These are phyloP conservation scores for Fusarium denticulatum DNA, from an alignment of 2,329 filamentous ascomycete species.

Conservation along the genomic window DNA sequence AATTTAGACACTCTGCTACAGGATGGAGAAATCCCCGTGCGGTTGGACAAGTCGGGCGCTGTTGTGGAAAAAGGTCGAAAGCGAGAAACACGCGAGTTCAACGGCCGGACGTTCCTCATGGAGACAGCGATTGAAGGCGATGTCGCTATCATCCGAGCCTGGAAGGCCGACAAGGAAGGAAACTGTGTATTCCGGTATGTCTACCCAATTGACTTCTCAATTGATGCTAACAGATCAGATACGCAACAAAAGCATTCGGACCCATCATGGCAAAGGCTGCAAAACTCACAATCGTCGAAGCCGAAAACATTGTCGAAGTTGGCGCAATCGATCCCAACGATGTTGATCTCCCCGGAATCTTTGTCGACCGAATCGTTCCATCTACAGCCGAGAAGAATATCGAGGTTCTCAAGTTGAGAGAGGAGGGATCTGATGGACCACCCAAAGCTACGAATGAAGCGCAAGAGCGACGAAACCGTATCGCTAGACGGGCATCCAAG, in stretches of 20 bases:
- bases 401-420: conserved; percentile 72
- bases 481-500: conserved; percentile 79
- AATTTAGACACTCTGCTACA: conserved; percentile 69
- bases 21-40: conserved; percentile 73
- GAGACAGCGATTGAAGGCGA: conserved; percentile 80
- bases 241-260: conserved; percentile 80
- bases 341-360: conserved; percentile 84
- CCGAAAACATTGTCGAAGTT: conserved; percentile 81
- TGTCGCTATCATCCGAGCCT: conserved; percentile 79
- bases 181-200: conserved; percentile 79
- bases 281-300: conserved; percentile 81
- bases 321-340: conserved; percentile 78
- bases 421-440: conserved; percentile 51
- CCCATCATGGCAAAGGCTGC: conserved; percentile 85
- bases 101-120: conserved; percentile 78
- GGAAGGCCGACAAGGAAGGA: conserved; percentile 79
- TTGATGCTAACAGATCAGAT: conserved; percentile 49
- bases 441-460: conserved; percentile 57
- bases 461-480: conserved; percentile 71
- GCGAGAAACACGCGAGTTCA: conserved; percentile 77
- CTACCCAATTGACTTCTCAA: neutral
- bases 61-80: conserved; percentile 72
- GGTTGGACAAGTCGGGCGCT: conserved; percentile 66
- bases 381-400: conserved; percentile 76
- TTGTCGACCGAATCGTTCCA: conserved; percentile 82